Conservation (phyloP, 805 yeast genomes). For the Kodamaea laetipori region DNA sequence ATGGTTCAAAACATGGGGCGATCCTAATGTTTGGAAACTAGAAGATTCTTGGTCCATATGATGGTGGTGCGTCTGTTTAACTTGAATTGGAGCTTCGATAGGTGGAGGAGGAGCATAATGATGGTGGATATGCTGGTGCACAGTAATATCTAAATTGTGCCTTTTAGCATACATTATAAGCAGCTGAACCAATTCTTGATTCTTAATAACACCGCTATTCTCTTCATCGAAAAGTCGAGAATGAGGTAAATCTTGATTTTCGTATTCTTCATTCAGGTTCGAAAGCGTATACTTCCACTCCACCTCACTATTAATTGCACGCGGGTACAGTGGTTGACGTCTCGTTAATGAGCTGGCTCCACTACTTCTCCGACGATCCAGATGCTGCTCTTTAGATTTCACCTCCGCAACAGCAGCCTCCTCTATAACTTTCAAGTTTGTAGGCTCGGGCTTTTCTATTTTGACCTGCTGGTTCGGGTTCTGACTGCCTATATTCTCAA, state of each 20-base stretch:
- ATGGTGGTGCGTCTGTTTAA: slow-evolving; percentile 12
- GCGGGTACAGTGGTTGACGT: slow-evolving; percentile 1
- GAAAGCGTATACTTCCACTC: slow-evolving; percentile 62
- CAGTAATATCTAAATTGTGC: slow-evolving; percentile 59
- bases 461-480: neutral
- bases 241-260: slow-evolving; percentile 28
- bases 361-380: neutral
- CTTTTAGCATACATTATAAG: slow-evolving; percentile 62
- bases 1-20: neutral
- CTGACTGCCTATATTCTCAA: slow-evolving; percentile 7
- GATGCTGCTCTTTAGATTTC: neutral
- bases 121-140: slow-evolving; percentile 86
- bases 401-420: slow-evolving; percentile 4
- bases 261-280: slow-evolving; percentile 39
- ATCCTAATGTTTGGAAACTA: slow-evolving; percentile 5
- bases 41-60: slow-evolving; percentile 4
- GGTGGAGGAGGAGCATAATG: slow-evolving; percentile 56
- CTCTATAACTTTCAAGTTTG: neutral
- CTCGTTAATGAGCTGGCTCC: neutral
- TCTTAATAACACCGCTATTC: slow-evolving; percentile 51
- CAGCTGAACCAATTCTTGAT: slow-evolving; percentile 56
- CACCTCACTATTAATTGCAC: slow-evolving; percentile 28
- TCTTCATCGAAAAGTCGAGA: slow-evolving; percentile 22
- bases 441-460: neutral
- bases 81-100: slow-evolving; percentile 9